Base-by-base conservation (phyloP, 352 stramenopile species). In the Globisporangium iwayamae region DNA sequence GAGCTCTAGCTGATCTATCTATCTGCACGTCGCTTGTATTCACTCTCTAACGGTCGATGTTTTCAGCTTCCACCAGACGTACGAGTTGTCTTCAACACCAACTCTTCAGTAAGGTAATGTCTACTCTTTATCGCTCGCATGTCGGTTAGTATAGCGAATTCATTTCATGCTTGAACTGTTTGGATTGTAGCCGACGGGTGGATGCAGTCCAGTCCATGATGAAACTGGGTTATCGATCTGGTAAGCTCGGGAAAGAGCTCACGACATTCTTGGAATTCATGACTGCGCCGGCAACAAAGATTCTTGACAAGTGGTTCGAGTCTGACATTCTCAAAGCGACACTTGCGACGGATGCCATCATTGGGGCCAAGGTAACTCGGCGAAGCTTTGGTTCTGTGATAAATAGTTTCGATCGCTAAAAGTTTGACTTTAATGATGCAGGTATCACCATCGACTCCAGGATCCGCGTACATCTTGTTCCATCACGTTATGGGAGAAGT, bases 401-500 rank as follows among this genome's bases (percentile, higher is more conserved):
- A 30, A 41, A 8, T 14, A 16, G 28, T 20, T 45, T 5, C n/a
- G 6, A 22, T 16, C 18, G 13, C 51, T 56, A 8, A 43, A 7
- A 1, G 5, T 10, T 43, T 16, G 1, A 14, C 32, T 38, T 16
- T 7, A 56, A 56, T 41, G 7, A 43, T 46, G 1, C 57, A 93
- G 84, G 71, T 93, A 16, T 91, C 82, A 16, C 89, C 89, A 1
- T 94, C 81, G 20, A 91, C 84, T 10, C 86, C 87, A 48, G 90
- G 90, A 46, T 97, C 87, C 2, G 90, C 85, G 0, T 97, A 97
- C 63, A 95, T 97, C 50, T 67, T 97, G 20, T 90, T 97, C 28
- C 90, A 97, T 51, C 90, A 97, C 60, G 91, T 97, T 22, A 97
- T 97, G 90, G 90, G 90, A 20, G 90, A 97, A 74, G 84, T 93